phyloP scores from a whole-genome alignment of 2,329 filamentous ascomycete species.

The Scortechinia acanthostroma region DNA sequence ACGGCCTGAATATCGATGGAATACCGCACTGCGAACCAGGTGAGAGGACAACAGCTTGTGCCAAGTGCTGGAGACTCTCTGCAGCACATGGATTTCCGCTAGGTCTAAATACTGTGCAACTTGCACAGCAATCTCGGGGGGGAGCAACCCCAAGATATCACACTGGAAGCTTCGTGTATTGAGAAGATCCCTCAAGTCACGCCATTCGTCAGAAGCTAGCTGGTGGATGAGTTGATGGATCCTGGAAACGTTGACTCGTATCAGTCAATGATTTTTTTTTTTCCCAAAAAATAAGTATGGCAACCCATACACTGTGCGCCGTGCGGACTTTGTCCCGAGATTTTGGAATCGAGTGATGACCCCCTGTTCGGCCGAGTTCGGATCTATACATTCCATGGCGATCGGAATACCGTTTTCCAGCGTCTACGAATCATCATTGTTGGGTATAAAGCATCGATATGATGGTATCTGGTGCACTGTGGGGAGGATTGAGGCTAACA shows the following conservation, averaged over 20 bases:
- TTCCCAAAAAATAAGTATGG: constrained; percentile 7
- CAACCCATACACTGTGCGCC: neutral
- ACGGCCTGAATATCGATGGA: too few relatives aligned
- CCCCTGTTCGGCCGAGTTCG: too few relatives aligned
- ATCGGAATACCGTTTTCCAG: too few relatives aligned
- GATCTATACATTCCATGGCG: too few relatives aligned
- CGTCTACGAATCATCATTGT: too few relatives aligned
- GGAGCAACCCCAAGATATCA: neutral
- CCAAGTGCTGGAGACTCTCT: neutral
- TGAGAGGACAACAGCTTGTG: too few relatives aligned
- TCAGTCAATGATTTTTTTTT: constrained; percentile 5
- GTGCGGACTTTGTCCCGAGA: neutral
- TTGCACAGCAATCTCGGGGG: neutral
- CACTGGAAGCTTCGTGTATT: neutral
- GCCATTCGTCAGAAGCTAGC: neutral
- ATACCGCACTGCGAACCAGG: neutral
- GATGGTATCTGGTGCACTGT: too few relatives aligned
- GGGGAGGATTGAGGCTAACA: too few relatives aligned
- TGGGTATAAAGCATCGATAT: too few relatives aligned
- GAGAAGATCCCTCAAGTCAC: neutral
- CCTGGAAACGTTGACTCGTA: neutral
- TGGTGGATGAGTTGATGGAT: constrained; percentile 4
- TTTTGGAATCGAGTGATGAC: neutral
- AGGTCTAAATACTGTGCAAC: neutral
- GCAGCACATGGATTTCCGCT: neutral